phyloP scores from a whole-genome alignment of 805 yeast species.

The Pichia occidentalis region DNA sequence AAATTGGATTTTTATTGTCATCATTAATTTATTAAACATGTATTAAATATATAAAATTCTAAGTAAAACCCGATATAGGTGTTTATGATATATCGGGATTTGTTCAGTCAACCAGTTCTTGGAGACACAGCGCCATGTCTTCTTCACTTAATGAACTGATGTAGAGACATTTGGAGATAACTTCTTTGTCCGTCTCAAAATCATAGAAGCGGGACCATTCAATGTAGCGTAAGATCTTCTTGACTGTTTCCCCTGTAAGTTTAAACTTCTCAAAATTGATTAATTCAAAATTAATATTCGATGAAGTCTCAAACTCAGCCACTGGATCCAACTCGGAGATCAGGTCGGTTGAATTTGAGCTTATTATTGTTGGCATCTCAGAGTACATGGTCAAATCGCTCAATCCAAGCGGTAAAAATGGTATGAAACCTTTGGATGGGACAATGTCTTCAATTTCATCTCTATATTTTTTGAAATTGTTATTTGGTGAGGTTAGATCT shows the following conservation, averaged over 20 bases:
- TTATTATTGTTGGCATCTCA: conserved; percentile 47
- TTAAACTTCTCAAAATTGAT: conserved; percentile 76
- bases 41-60: not conserved
- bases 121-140: conserved; percentile 48
- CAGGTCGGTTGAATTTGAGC: conserved; percentile 15
- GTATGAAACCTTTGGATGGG: conserved; percentile 73
- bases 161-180: conserved; percentile 79
- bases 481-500: conserved; percentile 63
- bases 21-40: not conserved
- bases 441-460: conserved; percentile 48
- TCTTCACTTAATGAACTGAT: conserved; percentile 66
- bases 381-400: conserved; percentile 77
- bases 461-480: conserved; percentile 66
- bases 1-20: not conserved
- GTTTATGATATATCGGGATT: not conserved
- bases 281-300: conserved; percentile 32
- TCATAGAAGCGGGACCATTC: conserved; percentile 77
- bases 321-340: conserved; percentile 8
- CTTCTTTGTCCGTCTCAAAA: conserved; percentile 48
- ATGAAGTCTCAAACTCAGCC: conserved; percentile 11
- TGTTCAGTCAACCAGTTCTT: conserved; percentile 13
- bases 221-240: conserved; percentile 69
- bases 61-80: not conserved
- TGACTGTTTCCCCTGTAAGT: conserved; percentile 69
- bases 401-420: conserved; percentile 80